Base-by-base conservation (phyloP, 768 basidiomycete species). In the Hygrophorus russula region DNA sequence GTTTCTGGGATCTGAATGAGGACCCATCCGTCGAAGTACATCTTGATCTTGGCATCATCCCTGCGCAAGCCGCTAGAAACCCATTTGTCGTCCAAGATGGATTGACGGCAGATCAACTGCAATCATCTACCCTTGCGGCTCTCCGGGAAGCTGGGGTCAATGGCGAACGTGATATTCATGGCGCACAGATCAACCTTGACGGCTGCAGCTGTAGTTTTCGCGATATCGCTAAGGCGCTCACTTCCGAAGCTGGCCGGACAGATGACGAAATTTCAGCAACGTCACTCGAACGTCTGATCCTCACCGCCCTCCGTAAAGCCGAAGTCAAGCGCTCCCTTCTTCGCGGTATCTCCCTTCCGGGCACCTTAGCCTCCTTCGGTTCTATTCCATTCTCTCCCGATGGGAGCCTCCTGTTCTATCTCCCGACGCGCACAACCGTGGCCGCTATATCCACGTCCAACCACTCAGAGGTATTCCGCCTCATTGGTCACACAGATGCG, bases 401-500 rank as follows among this genome's bases (percentile, higher is more conserved):
- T 9, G 33, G 33, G n/a, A 9, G 9, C 33, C 13, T 17, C 33
- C n/a, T 35, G 17, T 35, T 35, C 33, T 35, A 35, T 9, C 33
- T 35, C 17, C 33, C 33, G 17, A 35, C 33, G 4, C n/a, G 33
- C 33, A 35, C 13, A 5, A 35, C 33, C 9, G 33, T 35, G 13
- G 33, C 33, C 13, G 9, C 10, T 5, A 5, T 35, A 3, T 35
- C 33, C 17, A n/a, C 33, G 17, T 35, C 33, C n/a, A 35, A 3
- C 17, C n/a, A 9, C 13, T 13, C 33, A 17, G 33, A 35, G 10
- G 10, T 40, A 6, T 41, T 51, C 15, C 39, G 17, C 10, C 44
- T 52, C 5, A 19, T 30, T 4, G 53, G 47, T n/a, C 53, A 54
- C 17, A 44, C 46, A 9, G 46, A 46, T 37, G 8, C 2, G 5